A percentile compares a stretch with the other conserved stretches of the same genome.
These are phyloP conservation scores for Salix brachista DNA, from an alignment of 345 rosid genomes.

Conservation along the genomic window DNA sequence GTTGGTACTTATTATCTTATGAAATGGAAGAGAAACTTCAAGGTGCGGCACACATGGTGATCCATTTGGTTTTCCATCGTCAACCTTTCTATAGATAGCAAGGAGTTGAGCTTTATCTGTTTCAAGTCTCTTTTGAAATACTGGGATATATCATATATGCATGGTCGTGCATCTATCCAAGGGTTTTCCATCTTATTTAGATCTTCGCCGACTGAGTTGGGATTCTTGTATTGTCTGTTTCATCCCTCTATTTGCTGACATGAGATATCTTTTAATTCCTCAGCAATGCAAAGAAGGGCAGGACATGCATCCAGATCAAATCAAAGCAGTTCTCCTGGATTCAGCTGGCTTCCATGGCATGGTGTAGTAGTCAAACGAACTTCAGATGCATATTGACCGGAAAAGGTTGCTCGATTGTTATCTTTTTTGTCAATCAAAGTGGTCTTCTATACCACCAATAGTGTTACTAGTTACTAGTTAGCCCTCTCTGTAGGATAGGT, in stretches of 20 bases:
- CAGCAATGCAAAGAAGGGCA: slow-evolving; percentile 96
- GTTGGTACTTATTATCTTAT: background rate
- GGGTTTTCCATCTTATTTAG: background rate
- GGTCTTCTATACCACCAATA: background rate
- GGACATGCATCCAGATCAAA: slow-evolving; percentile 80
- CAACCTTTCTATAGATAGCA: background rate
- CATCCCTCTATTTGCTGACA: background rate
- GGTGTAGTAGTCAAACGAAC: background rate
- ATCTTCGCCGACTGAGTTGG: background rate
- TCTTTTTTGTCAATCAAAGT: background rate
- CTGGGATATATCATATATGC: background rate
- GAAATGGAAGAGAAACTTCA: background rate
- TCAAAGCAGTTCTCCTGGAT: slow-evolving; percentile 86
- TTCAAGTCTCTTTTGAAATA: background rate
- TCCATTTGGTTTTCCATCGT: background rate
- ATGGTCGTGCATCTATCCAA: background rate
- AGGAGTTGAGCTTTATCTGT: background rate
- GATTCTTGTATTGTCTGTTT: background rate
- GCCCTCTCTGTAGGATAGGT: background rate
- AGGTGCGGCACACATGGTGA: background rate
- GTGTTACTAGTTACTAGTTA: background rate
- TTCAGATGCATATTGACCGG: background rate
- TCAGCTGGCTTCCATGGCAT: slow-evolving; percentile 69
- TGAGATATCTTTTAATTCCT: background rate
- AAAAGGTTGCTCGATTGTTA: background rate